Evolutionary conservation across 352 stramenopile species (phyloP), one percentile per base, ranked within the genome.

Genomic region (Blastocystis hominis): DNA sequence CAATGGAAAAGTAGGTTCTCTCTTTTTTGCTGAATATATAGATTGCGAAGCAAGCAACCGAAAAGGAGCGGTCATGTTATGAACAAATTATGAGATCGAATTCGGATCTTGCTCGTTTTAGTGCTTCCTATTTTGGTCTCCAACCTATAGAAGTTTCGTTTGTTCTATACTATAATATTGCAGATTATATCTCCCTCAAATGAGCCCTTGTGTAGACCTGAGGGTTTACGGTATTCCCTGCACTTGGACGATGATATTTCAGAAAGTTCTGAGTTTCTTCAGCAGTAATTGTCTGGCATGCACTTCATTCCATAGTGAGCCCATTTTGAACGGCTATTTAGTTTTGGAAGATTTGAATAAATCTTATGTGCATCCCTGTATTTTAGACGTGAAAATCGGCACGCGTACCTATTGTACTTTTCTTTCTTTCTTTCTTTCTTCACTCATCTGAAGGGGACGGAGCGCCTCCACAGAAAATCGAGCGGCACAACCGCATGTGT

Each of bases 301-400:
- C 44, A 34, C 36, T 6, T 34, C 6, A 64, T 38, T 68, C 42
- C 24, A n/a, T 68, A 84, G 34, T 15, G 38, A 68, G 17, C 10
- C 44, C 38, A 2, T 34, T 46, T 20, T 2, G 20, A 61, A 53
- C n/a, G 44, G 47, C 46, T 84, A 84, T 68, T 68, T 84, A 24
- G 36, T 84, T 53, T 53, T 84, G n/a, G 72, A 63, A 47, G 72
- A 84, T 64, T 44, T 84, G 38, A 84, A 84, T n/a, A 30, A 30
- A 63, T 69, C 47, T 1, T 84, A 84, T 46, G 5, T 13, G 36
- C 62, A 66, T 46, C 72, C 72, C 13, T 84, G 72, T 68, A 84
- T 84, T 36, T 50, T 84, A 24, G 72, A 84, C 55, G 62, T 84
- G 20, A 84, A 84, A 46, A 30, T 84, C 20, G 72, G 72, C 3